Conservation (phyloP, 1,139 yeast species). For the Debaryomycetaceae sp. region DNA sequence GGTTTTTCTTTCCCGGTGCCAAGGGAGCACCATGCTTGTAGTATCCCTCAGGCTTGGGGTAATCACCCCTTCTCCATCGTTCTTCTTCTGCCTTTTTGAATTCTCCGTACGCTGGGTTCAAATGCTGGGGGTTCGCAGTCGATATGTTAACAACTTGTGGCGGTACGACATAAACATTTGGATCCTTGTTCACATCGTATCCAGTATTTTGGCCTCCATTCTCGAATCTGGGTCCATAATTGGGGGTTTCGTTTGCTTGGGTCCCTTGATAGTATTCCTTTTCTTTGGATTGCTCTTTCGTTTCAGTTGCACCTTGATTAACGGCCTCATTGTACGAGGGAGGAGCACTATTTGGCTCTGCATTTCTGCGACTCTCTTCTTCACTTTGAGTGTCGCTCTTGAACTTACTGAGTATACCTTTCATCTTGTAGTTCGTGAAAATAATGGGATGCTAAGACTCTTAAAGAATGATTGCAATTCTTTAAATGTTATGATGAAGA, state of each 20-base stretch:
- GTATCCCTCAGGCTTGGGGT: conserved; percentile 23
- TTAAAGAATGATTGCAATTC: not conserved
- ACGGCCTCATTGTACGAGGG: not conserved
- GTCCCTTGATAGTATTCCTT: not conserved
- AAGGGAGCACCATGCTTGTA: conserved; percentile 37
- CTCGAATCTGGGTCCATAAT: not conserved
- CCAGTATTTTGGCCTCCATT: not conserved
- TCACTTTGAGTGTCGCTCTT: not conserved
- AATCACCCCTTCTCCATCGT: conserved; percentile 31
- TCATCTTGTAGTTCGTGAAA: not conserved
- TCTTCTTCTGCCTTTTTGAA: conserved; percentile 32
- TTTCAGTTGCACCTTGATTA: not conserved
- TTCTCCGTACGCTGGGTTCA: conserved; percentile 37
- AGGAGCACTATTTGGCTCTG: not conserved
- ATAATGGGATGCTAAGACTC: too few relatives aligned
- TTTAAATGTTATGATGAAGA: too few relatives aligned
- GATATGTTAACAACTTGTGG: conserved; percentile 38
- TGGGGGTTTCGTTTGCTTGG: not conserved
- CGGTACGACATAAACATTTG: conserved; percentile 27
- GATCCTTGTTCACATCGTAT: conserved; percentile 26
- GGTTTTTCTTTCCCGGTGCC: conserved; percentile 23
- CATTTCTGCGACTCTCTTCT: not conserved
- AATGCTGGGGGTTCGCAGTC: conserved; percentile 33
- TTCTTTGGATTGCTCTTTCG: not conserved
- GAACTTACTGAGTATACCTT: not conserved